These are phyloP conservation scores for Colletotrichum tabaci DNA, from an alignment of 2,329 filamentous ascomycete genomes.

Conservation along the genomic window DNA sequence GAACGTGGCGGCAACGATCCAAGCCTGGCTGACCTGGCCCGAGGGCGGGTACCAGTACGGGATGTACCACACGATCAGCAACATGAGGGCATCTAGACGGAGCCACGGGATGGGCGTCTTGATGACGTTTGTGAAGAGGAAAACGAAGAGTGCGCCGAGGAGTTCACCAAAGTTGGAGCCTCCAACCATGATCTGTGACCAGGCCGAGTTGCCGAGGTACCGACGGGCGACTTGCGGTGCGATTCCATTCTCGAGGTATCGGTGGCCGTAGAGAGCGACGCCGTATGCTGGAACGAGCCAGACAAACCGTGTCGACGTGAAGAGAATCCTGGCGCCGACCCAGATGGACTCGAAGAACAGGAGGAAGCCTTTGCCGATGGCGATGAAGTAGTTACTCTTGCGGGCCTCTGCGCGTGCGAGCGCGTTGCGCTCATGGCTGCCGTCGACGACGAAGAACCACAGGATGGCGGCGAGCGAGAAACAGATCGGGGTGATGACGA, in stretches of 20 bases:
- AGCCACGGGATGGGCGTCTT: constrained; percentile 67
- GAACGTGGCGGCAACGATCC: constrained; percentile 49
- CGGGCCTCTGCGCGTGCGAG: constrained; percentile 44
- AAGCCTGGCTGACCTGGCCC: constrained; percentile 59
- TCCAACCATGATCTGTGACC: constrained; percentile 65
- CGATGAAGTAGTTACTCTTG: constrained; percentile 25
- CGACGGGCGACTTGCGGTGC: constrained; percentile 61
- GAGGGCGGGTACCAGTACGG: constrained; percentile 60
- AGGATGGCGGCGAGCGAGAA: constrained; percentile 57
- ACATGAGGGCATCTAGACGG: constrained; percentile 60
- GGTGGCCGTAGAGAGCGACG: constrained; percentile 64
- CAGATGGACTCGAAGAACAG: constrained; percentile 57
- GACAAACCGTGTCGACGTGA: constrained; percentile 62
- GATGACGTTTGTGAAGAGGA: constrained; percentile 64
- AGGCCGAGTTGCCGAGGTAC: constrained; percentile 63
- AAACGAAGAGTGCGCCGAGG: constrained; percentile 62
- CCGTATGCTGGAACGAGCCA: constrained; percentile 66
- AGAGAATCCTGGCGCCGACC: constrained; percentile 62
- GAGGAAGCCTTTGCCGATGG: constrained; percentile 23
- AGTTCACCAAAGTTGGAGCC: constrained; percentile 67
- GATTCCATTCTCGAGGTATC: constrained; percentile 65
- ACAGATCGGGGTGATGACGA: constrained; percentile 65
- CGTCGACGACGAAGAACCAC: constrained; percentile 64
- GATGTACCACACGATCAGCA: constrained; percentile 65
- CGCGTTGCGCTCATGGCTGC: constrained; percentile 49